phyloP scores from a whole-genome alignment of 805 yeast genomes.

The Candida dendrica region DNA sequence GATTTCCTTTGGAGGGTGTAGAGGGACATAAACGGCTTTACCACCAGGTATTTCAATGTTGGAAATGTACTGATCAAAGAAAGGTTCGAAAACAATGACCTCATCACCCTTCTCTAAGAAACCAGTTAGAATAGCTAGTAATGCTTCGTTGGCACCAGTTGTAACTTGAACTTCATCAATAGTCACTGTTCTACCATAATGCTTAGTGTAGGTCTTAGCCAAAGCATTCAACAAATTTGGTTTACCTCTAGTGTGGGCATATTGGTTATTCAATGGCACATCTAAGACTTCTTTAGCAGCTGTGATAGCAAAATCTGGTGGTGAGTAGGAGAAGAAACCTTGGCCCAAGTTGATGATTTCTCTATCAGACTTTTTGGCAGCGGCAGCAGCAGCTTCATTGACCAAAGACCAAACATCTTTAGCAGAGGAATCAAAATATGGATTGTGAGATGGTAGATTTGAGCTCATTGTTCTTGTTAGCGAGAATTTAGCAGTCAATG shows the following conservation, averaged over 20 bases:
- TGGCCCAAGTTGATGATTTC: conserved; percentile 89
- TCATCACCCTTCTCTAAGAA: conserved; percentile 85
- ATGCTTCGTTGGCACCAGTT: conserved; percentile 97
- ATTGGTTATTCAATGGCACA: conserved; percentile 76
- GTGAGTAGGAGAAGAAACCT: conserved; percentile 94
- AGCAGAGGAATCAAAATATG: conserved; percentile 62
- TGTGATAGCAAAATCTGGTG: conserved; percentile 85
- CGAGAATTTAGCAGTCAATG: background rate
- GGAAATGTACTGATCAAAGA: conserved; percentile 93
- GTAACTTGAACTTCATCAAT: conserved; percentile 69
- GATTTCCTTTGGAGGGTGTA: conserved; percentile 76
- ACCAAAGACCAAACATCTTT: conserved; percentile 94
- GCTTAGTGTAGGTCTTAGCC: conserved; percentile 62
- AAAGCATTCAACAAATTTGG: conserved; percentile 67
- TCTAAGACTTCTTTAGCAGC: conserved; percentile 76
- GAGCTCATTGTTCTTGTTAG: conserved; percentile 11
- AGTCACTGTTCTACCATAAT: conserved; percentile 49
- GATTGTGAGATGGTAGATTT: conserved; percentile 43
- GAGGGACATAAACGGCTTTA: conserved; percentile 76
- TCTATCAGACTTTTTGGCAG: conserved; percentile 58
- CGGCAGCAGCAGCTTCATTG: conserved; percentile 90
- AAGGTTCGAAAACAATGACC: conserved; percentile 93
- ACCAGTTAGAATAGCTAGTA: conserved; percentile 78
- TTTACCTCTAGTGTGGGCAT: conserved; percentile 87
- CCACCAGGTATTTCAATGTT: conserved; percentile 94